These are phyloP conservation scores for Dictyostelium capitatum DNA, from an alignment of 78 protist genomes.

Conservation along the genomic window DNA sequence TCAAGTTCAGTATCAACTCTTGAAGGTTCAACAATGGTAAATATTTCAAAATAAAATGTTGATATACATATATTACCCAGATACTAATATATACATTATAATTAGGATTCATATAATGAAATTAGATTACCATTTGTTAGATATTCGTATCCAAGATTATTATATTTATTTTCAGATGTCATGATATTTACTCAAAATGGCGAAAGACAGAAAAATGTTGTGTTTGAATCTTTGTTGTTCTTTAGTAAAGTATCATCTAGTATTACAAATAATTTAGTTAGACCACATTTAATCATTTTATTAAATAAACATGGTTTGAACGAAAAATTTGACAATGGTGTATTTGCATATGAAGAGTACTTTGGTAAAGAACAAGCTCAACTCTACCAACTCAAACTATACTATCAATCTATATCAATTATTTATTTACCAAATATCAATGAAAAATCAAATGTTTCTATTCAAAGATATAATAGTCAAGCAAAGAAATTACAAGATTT, in stretches of 20 bases:
- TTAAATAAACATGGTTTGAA: neutral
- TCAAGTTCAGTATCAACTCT: neutral
- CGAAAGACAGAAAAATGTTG: neutral
- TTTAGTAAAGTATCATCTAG: neutral
- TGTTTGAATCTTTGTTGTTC: neutral
- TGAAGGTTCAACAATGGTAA: neutral
- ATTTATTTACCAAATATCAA: neutral
- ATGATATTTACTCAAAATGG: constrained; percentile 4
- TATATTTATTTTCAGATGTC: constrained; percentile 35
- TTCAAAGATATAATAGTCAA: neutral
- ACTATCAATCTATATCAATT: neutral
- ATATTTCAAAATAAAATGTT: too few species aligned
- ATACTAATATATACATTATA: too few species aligned
- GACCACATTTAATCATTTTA: constrained; percentile 24
- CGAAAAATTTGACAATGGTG: neutral
- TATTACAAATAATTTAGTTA: neutral
- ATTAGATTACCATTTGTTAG: neutral
- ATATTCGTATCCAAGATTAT: constrained; percentile 1
- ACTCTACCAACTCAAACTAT: neutral
- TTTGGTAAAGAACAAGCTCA: neutral
- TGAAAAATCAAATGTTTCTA: neutral
- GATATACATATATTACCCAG: too few species aligned
- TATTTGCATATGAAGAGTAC: neutral
- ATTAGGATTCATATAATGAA: too few species aligned
- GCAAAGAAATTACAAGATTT: neutral